Percentiles rank a stretch among this genome's conserved stretches.
These are phyloP conservation scores for Yamadazyma jaroonii DNA, from an alignment of 1,139 yeast species.

Conservation along the genomic window DNA sequence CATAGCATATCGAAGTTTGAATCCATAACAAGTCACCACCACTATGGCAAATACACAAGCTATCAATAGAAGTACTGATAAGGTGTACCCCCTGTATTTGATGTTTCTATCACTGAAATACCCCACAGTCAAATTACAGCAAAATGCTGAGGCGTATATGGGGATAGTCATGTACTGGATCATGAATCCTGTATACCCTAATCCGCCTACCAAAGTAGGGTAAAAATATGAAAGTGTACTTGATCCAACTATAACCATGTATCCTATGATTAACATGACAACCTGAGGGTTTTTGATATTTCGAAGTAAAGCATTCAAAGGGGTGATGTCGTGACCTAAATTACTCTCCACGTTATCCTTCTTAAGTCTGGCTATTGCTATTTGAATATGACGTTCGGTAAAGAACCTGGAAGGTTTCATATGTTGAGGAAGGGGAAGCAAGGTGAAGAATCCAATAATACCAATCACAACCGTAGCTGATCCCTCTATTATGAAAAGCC, in stretches of 20 bases:
- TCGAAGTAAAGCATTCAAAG: conserved; percentile 6
- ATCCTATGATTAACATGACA: conserved; percentile 10
- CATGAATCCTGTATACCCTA: conserved; percentile 8
- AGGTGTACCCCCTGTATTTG: conserved; percentile 8
- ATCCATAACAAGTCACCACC: conserved; percentile 8
- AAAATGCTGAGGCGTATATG: conserved; percentile 50
- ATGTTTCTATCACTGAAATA: conserved; percentile 11
- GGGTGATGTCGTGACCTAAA: conserved; percentile 6
- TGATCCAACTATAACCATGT: conserved; percentile 14
- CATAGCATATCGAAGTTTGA: conserved; percentile 11
- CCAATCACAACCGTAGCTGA: conserved; percentile 27
- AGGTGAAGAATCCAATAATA: conserved; percentile 18
- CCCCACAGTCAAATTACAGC: conserved; percentile 18
- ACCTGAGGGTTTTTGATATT: conserved; percentile 10
- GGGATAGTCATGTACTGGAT: conserved; percentile 37
- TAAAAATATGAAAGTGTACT: conserved; percentile 12
- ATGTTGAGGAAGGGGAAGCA: conserved; percentile 15
- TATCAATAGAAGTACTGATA: conserved; percentile 7
- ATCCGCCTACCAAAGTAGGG: conserved; percentile 10
- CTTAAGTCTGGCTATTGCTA: conserved; percentile 7
- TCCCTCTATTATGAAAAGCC: conserved; percentile 32
- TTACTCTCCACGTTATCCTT: conserved; percentile 10
- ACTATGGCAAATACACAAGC: conserved; percentile 10
- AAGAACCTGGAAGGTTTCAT: conserved; percentile 9
- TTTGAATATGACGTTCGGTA: conserved; percentile 8